Percentiles rank a stretch among this genome's conserved stretches.
These are phyloP conservation scores for Lizonia empirigonia DNA, from an alignment of 2,329 filamentous ascomycete species.

Conservation along the genomic window DNA sequence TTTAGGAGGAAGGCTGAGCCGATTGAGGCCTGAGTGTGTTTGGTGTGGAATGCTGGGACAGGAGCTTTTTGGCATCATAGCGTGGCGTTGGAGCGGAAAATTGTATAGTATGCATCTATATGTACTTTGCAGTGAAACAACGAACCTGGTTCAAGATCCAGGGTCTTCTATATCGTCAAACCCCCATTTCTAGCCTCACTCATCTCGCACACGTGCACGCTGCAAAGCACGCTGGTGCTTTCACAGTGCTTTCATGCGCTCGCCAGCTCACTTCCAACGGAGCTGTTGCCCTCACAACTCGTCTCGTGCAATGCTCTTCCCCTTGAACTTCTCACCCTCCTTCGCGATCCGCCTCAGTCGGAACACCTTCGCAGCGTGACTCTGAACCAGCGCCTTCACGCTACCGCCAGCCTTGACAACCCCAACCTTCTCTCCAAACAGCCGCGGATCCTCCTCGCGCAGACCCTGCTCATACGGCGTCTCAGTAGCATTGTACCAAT, in stretches of 20 bases:
- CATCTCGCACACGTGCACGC: too few species aligned
- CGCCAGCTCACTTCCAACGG: background rate
- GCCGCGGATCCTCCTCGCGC: conserved; percentile 21
- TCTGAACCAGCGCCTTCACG: conserved; percentile 26
- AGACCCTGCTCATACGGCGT: conserved; percentile 28
- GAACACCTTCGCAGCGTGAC: conserved; percentile 29
- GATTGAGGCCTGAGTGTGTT: conserved; percentile 19
- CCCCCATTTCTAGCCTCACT: background rate
- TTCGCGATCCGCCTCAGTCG: conserved; percentile 25
- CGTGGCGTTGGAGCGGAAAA: conserved; percentile 18
- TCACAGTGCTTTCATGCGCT: too few species aligned
- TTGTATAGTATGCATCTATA: conserved; percentile 6
- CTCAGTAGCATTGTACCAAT: conserved; percentile 34
- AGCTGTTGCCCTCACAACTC: conserved; percentile 20
- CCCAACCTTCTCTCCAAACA: conserved; percentile 34
- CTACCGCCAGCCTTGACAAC: conserved; percentile 27
- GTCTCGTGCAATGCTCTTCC: conserved; percentile 31
- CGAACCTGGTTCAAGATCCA: background rate
- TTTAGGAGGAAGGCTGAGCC: conserved; percentile 54
- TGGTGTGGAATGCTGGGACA: background rate
- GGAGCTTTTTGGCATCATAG: conserved; percentile 11
- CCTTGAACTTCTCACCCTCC: conserved; percentile 29
- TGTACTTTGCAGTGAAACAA: background rate
- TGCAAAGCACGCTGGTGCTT: too few species aligned
- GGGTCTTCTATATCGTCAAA: background rate